Base-by-base conservation (phyloP, 2,329 filamentous ascomycete species). In the Aspergillus oerlinghausenensis region DNA sequence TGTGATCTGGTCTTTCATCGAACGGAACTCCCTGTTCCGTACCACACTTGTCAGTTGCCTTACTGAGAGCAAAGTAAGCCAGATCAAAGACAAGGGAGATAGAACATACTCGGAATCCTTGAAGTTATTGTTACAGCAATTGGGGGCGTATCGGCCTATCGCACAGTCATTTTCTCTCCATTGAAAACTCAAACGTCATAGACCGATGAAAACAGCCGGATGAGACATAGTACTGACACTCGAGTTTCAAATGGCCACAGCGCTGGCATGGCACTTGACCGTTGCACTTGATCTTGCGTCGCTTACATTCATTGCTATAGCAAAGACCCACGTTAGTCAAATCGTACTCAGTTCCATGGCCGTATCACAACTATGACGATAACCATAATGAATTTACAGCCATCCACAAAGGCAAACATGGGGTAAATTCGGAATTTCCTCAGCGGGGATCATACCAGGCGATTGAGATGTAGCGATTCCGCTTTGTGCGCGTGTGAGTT, bases 91-190 rank as follows among this genome's bases (percentile, higher is more conserved):
- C 49, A 38, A 35, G 54, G 54, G 19, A 38, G 40, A n/a, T 32
- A 45, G 14, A 5, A 69, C 79, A 58, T 72, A 82, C 79, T 95
- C 90, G 49, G 91, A 92, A 67, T 97, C 92, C 73, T 93, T 94
- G 81, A 96, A 92, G 73, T 84, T 91, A 77, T 85, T 92, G 60
- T 74, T 79, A 71, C 84, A 87, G 76, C 85, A 87, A 67, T 87
- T 88, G 4, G 84, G 84, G 58, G 84, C 82, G 75, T 88, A 88
- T 57, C 84, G 74, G 67, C 83, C 75, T 77, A 52, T 23, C n/a
- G 35, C 21, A 47, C 3, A 2, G 43, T 38, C 32, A 38, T 38
- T 38, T 17, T 7, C 32, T 38, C 32, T 38, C 32, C 32, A 3
- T 7, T 17, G 6, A 3, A 14, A 17, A 38, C 32, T 38, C 32